A percentile compares a stretch with the other conserved stretches of the same genome.
Conservation (phyloP, 176 grass and related monocot species). For the Rhipidocladum racemiflorum region DNA sequence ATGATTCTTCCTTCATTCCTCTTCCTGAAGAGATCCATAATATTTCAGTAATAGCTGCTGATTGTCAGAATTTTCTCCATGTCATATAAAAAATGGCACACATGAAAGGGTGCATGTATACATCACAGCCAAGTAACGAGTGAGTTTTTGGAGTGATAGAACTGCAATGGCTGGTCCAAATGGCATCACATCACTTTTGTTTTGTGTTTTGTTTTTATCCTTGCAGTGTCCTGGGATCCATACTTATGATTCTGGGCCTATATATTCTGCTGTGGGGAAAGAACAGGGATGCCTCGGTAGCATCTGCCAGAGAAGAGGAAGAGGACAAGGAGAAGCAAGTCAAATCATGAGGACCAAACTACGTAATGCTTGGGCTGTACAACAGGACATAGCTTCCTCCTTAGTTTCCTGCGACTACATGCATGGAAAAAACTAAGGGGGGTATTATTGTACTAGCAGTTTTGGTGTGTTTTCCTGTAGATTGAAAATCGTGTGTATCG, state of each 20-base stretch:
- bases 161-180: slow-evolving; percentile 28
- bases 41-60: neutral
- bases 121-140: slow-evolving; percentile 5
- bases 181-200: slow-evolving; percentile 19
- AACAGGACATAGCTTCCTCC: neutral
- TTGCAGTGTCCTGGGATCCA: slow-evolving; percentile 74
- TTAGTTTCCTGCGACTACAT: neutral
- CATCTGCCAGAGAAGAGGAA: slow-evolving; percentile 37
- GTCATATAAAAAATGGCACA: neutral
- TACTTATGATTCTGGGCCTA: slow-evolving; percentile 65
- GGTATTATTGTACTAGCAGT: neutral
- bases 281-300: slow-evolving; percentile 49
- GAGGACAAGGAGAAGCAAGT: slow-evolving; percentile 59
- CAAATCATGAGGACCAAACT: slow-evolving; percentile 30
- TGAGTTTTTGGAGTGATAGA: neutral
- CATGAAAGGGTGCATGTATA: neutral
- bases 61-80: neutral
- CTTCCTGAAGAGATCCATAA: neutral
- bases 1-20: neutral
- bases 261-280: slow-evolving; percentile 95
- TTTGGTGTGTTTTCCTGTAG: too few relatives aligned
- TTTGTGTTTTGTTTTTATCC: slow-evolving; percentile 16
- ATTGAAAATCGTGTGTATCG: too few relatives aligned
- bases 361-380: neutral
- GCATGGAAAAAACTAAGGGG: neutral